Conservation (phyloP, 805 yeast species). For the Saccharomycopsis selenospora region DNA sequence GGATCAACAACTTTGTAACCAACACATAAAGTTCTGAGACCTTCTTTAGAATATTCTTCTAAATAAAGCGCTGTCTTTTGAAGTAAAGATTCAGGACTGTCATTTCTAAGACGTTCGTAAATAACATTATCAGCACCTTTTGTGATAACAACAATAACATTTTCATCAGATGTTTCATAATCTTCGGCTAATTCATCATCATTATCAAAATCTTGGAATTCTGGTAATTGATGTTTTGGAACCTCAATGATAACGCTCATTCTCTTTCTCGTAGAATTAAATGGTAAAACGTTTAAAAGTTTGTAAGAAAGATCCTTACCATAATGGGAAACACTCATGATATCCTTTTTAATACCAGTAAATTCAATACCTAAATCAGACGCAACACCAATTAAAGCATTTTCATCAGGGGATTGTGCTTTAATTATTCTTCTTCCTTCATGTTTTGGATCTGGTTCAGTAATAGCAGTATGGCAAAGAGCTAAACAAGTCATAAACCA, state of each 20-base stretch:
- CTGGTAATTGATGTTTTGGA: slow-evolving; percentile 27
- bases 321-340: slow-evolving; percentile 36
- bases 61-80: slow-evolving; percentile 54
- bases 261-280: slow-evolving; percentile 66
- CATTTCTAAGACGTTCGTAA: slow-evolving; percentile 37
- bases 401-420: slow-evolving; percentile 82
- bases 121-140: slow-evolving; percentile 79
- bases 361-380: slow-evolving; percentile 65
- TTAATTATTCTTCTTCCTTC: slow-evolving; percentile 43
- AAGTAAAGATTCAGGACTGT: slow-evolving; percentile 38
- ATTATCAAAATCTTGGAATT: slow-evolving; percentile 1
- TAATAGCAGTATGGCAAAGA: slow-evolving; percentile 68
- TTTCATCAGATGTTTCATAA: slow-evolving; percentile 32
- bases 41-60: slow-evolving; percentile 68
- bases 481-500: slow-evolving; percentile 60
- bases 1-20: slow-evolving; percentile 48
- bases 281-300: slow-evolving; percentile 51
- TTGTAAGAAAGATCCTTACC: slow-evolving; percentile 41
- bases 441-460: slow-evolving; percentile 39
- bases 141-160: slow-evolving; percentile 39
- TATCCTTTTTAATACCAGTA: slow-evolving; percentile 44
- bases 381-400: slow-evolving; percentile 71
- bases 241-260: slow-evolving; percentile 64
- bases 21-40: slow-evolving; percentile 68
- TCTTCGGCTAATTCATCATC: slow-evolving; percentile 4